Evolutionary conservation across 768 basidiomycete species (phyloP).

Genomic region (Lyophyllum atratum): DNA sequence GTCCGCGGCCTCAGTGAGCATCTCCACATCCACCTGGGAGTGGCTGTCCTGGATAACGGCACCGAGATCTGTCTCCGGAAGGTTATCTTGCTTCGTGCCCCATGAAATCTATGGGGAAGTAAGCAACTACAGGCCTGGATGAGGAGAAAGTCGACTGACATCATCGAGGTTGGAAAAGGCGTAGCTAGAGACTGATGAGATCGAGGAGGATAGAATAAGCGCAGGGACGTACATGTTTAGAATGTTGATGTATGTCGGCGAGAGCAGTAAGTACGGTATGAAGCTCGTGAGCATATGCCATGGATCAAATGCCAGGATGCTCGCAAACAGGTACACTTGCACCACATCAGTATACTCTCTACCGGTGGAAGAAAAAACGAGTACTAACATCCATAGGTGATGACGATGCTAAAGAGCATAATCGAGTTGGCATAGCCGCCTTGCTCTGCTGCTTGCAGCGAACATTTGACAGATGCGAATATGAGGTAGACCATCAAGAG

Average conservation of each 20-base stretch:
- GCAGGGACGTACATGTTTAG: constrained; percentile 63
- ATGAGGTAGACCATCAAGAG: constrained; percentile 84
- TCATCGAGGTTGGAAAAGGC: constrained; percentile 88
- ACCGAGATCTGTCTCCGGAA: constrained; percentile 76
- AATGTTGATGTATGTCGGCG: constrained; percentile 78
- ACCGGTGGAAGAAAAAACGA: background rate
- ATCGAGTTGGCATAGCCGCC: constrained; percentile 66
- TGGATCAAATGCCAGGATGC: constrained; percentile 87
- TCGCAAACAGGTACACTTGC: constrained; percentile 72
- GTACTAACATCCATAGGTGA: constrained; percentile 79
- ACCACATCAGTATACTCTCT: background rate
- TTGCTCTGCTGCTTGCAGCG: constrained; percentile 68
- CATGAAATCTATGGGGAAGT: constrained; percentile 69
- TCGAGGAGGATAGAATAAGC: constrained; percentile 5
- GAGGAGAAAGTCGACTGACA: constrained; percentile 41
- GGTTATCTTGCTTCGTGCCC: constrained; percentile 93
- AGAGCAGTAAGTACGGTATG: constrained; percentile 83
- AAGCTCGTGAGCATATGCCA: constrained; percentile 97
- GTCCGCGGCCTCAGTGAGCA: constrained; percentile 80
- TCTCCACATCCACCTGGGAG: constrained; percentile 85
- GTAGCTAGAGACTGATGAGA: constrained; percentile 48
- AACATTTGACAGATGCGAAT: constrained; percentile 79
- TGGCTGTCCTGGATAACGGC: constrained; percentile 79
- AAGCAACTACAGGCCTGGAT: background rate
- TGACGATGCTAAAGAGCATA: constrained; percentile 84